Percentiles rank a stretch among this genome's conserved stretches.
These are phyloP conservation scores for Cyberlindnera xylosilytica DNA, from an alignment of 805 yeast genomes.

Conservation along the genomic window DNA sequence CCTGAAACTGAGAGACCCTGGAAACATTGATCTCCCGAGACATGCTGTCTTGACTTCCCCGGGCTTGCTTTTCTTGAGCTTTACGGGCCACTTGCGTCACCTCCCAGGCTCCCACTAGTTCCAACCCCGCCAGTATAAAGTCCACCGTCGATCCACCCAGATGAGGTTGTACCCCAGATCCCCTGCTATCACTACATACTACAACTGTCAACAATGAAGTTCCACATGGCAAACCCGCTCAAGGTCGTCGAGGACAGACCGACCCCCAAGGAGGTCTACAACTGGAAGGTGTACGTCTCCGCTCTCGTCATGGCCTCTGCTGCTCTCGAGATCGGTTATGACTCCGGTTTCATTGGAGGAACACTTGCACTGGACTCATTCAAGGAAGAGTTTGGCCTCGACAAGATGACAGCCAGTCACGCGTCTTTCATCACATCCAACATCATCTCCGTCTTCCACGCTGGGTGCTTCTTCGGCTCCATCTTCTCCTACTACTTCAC, in stretches of 20 bases:
- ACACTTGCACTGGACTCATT: constrained; percentile 43
- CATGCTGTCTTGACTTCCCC: no score
- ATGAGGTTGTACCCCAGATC: no score
- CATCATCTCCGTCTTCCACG: constrained; percentile 23
- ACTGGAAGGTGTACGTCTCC: constrained; percentile 37
- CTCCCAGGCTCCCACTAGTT: no score
- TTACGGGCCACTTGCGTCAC: no score
- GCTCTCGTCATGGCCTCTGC: constrained; percentile 48
- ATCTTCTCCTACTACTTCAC: constrained; percentile 19
- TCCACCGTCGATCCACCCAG: no score
- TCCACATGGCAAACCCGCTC: constrained; percentile 10
- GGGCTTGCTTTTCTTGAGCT: no score
- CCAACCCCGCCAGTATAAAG: no score
- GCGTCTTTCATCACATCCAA: constrained; percentile 13
- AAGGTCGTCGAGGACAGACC: constrained; percentile 17
- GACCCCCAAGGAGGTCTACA: constrained; percentile 41
- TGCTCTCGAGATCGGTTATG: constrained; percentile 50
- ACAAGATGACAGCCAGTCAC: constrained; percentile 12
- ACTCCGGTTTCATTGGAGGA: constrained; percentile 52
- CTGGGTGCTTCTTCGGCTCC: constrained; percentile 26
- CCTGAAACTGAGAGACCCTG: no score
- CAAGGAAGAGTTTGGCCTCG: constrained; percentile 40
- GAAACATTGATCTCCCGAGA: no score
- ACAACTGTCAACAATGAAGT: no score
- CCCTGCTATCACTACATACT: no score